These are phyloP conservation scores for Stenogyne calaminthoides DNA, from an alignment of 305 asterid species.

Conservation along the genomic window DNA sequence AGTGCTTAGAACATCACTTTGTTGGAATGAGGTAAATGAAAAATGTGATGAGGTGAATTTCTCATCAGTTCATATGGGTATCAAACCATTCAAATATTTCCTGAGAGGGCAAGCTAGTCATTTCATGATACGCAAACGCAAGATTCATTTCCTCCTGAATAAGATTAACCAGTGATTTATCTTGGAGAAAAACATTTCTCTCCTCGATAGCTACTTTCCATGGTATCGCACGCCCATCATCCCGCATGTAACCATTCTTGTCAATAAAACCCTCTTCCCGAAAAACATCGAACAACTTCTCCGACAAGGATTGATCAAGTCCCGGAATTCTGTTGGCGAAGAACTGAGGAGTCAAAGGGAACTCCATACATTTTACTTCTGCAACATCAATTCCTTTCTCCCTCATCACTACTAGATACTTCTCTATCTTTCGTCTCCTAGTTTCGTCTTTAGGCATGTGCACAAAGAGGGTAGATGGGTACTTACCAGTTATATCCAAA, in stretches of 20 bases:
- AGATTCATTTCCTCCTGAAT: constrained; percentile 98
- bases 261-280: constrained; percentile 68
- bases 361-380: constrained; percentile 73
- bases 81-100: constrained; percentile 86
- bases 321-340: constrained; percentile 73
- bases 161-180: constrained; percentile 59
- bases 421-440: constrained; percentile 60
- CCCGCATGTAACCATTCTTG: constrained; percentile 77
- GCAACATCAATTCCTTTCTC: constrained; percentile 64
- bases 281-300: constrained; percentile 50
- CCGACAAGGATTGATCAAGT: constrained; percentile 51
- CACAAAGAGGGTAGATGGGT: constrained; percentile 86
- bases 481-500: constrained; percentile 49
- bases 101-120: constrained; percentile 86
- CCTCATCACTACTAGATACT: constrained; percentile 54
- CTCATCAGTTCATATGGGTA: constrained; percentile 59
- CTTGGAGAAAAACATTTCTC: constrained; percentile 53
- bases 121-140: constrained; percentile 93
- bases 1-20: not conserved
- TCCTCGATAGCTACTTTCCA: constrained; percentile 72
- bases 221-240: constrained; percentile 76
- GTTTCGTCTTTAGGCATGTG: constrained; percentile 94
- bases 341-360: constrained; percentile 62
- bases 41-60: constrained; percentile 4
- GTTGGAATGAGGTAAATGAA: constrained; percentile 19